Base-by-base conservation (phyloP, 768 basidiomycete genomes). In the Mycena metata region DNA sequence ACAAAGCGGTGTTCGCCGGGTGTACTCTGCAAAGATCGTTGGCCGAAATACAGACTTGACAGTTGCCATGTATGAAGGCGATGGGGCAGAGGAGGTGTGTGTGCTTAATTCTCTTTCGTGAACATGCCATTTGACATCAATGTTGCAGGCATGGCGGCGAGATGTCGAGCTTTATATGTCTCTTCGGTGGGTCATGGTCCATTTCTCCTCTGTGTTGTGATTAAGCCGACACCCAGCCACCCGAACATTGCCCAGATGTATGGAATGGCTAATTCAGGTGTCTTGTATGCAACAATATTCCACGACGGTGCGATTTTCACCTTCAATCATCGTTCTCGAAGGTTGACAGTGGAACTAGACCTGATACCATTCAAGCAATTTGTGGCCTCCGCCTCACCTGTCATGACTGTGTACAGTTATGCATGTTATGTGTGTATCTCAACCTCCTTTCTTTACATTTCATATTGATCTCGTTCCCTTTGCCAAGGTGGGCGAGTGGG, bases 81-180 rank as follows among this genome's bases (percentile, higher is more conserved):
- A 23, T 16, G 55, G 39, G 3, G 55, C 55, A 23, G 55, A 21
- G n/a, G 35, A 55, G 54, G 54, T 55, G 26, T 10, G 36, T 56
- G 30, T 30, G n/a, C n/a, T 56, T 3, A 10, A 41, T 41, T 9
- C 51, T 33, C 2, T 8, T 54, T 41, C 19, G 11, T 24, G 2
- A 15, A 42, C 23, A 12, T 15, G 15, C 19, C 16, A 1, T 8
- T n/a, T 36, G 39, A 23, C 39, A 39, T 21, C 21, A 56, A n/a
- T 41, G 7, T 17, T n/a, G 19, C 35, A 56, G 55, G 21, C 41
- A 15, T 56, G 55, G 55, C n/a, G 55, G 12, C 36, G 41, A 7
- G 36, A 56, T 2, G 41, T 56, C n/a, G 36, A 19, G 16, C 23
- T 2, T 23, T 42, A 56, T 42, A 56, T 56, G 39, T 36, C 54